Conservation (phyloP, 2,329 filamentous ascomycete species). For the Pyrenophora teres region DNA sequence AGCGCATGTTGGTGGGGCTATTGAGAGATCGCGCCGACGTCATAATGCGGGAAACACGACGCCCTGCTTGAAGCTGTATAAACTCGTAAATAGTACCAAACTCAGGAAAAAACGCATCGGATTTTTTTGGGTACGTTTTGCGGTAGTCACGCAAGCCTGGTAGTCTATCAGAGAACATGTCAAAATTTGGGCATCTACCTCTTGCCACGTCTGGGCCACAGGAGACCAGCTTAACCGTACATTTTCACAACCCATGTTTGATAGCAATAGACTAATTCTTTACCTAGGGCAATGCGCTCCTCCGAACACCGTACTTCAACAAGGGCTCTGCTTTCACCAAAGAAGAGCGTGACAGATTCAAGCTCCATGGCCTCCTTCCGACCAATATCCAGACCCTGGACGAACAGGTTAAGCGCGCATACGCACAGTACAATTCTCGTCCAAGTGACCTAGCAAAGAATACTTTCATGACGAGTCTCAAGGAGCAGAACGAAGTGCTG, state of each 20-base stretch:
- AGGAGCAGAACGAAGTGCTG: conserved; percentile 82
- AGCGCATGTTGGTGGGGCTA: not conserved
- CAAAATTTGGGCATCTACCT: conserved; percentile 47
- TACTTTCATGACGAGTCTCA: conserved; percentile 83
- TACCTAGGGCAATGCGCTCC: conserved; percentile 53
- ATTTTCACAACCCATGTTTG: not conserved
- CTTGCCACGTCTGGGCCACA: conserved; percentile 50
- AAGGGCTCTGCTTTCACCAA: conserved; percentile 79
- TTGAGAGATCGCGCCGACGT: conserved; percentile 1
- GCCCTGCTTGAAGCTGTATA: not conserved
- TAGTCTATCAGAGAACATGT: conserved; percentile 11
- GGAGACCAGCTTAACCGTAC: conserved; percentile 47
- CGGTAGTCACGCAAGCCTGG: no score
- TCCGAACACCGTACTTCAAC: conserved; percentile 73
- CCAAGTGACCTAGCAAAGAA: conserved; percentile 76
- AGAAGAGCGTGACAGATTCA: conserved; percentile 71
- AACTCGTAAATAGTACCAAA: not conserved
- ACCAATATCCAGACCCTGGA: conserved; percentile 74
- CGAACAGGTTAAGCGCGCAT: conserved; percentile 76
- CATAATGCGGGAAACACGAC: conserved; percentile 3
- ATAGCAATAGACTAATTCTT: not conserved
- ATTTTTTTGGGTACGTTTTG: no score
- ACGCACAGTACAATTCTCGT: conserved; percentile 73
- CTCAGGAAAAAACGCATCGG: not conserved
- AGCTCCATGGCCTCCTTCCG: conserved; percentile 74